A percentile compares a stretch with the other conserved stretches of the same genome.
phyloP scores from a whole-genome alignment of 1,284 basidiomycete genomes.

The Lentinula novae-zelandiae region DNA sequence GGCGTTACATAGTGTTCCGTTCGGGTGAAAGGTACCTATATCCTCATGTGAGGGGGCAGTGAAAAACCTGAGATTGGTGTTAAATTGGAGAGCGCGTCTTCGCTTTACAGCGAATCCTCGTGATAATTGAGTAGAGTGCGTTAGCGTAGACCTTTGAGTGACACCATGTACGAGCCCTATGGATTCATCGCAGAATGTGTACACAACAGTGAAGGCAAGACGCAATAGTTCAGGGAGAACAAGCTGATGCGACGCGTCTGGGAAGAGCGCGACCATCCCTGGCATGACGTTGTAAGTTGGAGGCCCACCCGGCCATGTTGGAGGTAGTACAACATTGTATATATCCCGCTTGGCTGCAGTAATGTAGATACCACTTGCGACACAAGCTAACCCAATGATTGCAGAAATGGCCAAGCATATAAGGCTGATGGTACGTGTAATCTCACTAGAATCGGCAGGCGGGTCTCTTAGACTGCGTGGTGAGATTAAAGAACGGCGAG shows the following conservation, averaged over 20 bases:
- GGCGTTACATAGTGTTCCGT: background rate
- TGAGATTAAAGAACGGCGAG: background rate
- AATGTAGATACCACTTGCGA: background rate
- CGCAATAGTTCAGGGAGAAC: background rate
- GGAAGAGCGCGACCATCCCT: background rate
- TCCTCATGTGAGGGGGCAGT: background rate
- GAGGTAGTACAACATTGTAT: background rate
- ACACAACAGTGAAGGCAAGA: background rate
- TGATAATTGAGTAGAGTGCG: background rate
- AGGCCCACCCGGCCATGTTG: background rate
- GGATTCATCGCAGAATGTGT: background rate
- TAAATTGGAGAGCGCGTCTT: background rate
- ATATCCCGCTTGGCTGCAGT: background rate
- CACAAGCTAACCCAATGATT: background rate
- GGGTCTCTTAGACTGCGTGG: background rate
- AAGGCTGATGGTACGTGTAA: background rate
- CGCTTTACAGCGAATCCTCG: background rate
- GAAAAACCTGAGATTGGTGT: background rate
- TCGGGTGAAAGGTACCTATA: background rate
- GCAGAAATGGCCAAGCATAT: background rate
- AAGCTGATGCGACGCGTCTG: background rate
- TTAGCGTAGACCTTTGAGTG: background rate
- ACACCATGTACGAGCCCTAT: background rate
- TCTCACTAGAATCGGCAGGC: background rate
- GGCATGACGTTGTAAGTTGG: background rate